Evolutionary conservation across 2,329 filamentous ascomycete species (phyloP), one percentile per base, ranked within the genome.

Genomic region (Fusarium ramigenum): DNA sequence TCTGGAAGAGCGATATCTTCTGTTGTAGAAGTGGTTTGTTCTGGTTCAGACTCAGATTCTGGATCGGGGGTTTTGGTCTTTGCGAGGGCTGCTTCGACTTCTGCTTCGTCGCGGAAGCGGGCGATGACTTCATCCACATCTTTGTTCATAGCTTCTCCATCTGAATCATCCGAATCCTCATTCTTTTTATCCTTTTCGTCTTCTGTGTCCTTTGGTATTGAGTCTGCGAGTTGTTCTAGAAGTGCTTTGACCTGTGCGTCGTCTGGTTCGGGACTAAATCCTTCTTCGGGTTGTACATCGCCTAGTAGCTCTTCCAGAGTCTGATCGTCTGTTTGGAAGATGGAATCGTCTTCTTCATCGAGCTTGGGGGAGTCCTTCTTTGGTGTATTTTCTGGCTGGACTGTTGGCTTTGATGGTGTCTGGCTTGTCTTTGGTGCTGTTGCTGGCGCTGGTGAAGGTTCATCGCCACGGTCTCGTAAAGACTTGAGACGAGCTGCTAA

Each of bases 271-370:
- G 65, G 28, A 3, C 69, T 71, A 56, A 78, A 73, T 7, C 60
- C 68, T 28, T 83, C 80, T 16, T 84, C 81, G 1, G 81, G 75
- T 39, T 79, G 79, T 3, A 87, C 81, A 34, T 85, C 83, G 5
- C 81, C 83, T 5, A 90, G 81, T 15, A 90, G 81, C 66, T 88
- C 87, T 61, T 89, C 84, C 1, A 89, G 80, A 2, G 84, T 86
- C 52, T 84, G 80, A n/a, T 89, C 87, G 70, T 88, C 87, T 5
- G 85, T 86, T 40, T 83, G 79, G 34, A 86, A 81, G 23, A 86
- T 75, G 4, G 81, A 74, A 1, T 83, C 82, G 8, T 80, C 77
- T 43, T 84, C 83, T 1, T 84, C 81, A 46, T 81, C 79, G 2
- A 44, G 36, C 14, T 63, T 43, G 8, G 21, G 11, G 2, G 47